Evolutionary conservation across 495 filamentous ascomycete genomes (phyloP), one percentile per base, ranked within the genome.

Genomic region (Xylona heveae): DNA sequence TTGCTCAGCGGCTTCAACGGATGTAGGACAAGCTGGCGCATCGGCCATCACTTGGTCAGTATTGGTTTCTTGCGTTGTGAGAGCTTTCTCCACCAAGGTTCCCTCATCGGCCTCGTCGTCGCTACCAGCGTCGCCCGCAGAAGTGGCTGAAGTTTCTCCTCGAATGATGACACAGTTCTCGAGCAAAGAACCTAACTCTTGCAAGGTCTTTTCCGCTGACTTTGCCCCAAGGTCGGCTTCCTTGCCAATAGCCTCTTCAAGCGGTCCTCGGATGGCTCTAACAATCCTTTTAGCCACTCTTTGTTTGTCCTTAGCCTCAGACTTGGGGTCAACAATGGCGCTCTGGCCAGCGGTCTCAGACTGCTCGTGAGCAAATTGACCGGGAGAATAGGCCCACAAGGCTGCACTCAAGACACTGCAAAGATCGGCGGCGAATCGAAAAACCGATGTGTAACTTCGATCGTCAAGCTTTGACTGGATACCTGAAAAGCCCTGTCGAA

Each of bases 281-380:
- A 92, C 61, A 31, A 94, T 83, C 26, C 79, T 64, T 47, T 85
- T 91, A 9, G 75, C 85, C 18, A 80, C 54, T 43, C 63, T 71
- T 40, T 68, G 64, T 40, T 65, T 65, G 36, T 72, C 69, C 31
- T 71, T 73, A 38, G 71, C 62, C 38, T 74, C 65, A 22, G 70
- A 49, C 35, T 58, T 71, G 13, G 79, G 61, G 33, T 64, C 39
- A 20, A 24, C 30, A 13, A 26, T 4, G n/a, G 10, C 34, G 18
- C 17, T 16, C 16, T 7, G 28, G 28, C 28, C 8, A 8, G 28
- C 8, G 7, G 17, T 30, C 28, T 25, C 8, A 8, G 24, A 8
- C 24, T 25, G 21, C 36, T 47, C 16, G 37, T 47, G 19, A 33
- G 66, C 61, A 27, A 59, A 48, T 24, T 68, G 59, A 10, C 61